Evolutionary conservation across 164 flowering plant species (phyloP), one percentile per base, ranked within the genome.

Genomic region (Kingdonia uniflora): DNA sequence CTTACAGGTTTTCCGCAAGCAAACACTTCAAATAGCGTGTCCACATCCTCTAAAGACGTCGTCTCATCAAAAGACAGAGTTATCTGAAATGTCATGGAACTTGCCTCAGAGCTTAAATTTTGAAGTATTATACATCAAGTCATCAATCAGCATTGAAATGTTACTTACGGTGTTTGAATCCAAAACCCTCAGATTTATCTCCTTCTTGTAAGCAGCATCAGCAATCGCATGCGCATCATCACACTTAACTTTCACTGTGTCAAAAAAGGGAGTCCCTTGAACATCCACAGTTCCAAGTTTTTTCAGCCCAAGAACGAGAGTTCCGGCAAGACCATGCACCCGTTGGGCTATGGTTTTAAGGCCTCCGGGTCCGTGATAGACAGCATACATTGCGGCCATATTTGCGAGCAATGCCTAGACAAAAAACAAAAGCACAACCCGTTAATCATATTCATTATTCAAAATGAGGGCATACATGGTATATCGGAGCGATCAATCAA

Each of bases 381-480:
- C 89, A 23, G 95, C 94, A 69, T 76, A 92, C 99, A 92, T 92
- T 45, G 97, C 96, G 71, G 99, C 85, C 99, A 92, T 88, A 68
- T 92, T 92, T 62, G 99, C 99, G 60, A 92, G 94, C 65, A 92
- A 66, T 10, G 97, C 99, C 99, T 92, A 56, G 39, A 71, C 6
- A 68, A 56, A 46, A 43, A 62, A 16, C 35, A 2, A 21, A 8
- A 29, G 35, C 35, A 29, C 35, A 29, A 29, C 8, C 8, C 35
- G 8, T 29, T 3, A 29, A 29, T 29, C 8, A 29, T 8, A 29
- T 3, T 29, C 35, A 29, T 29, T 29, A 29, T 3, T 29, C 6
- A 29, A 29, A 29, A 3, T 8, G 6, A n/a, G n/a, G 6, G 35
- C 35, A 29, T 29, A 29, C 6, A 29, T 29, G 35, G 6, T 3